Percentiles rank a stretch among this genome's conserved stretches.
Evolutionary conservation across 768 basidiomycete genomes (phyloP).

Genomic region (Mycena belliarum): DNA sequence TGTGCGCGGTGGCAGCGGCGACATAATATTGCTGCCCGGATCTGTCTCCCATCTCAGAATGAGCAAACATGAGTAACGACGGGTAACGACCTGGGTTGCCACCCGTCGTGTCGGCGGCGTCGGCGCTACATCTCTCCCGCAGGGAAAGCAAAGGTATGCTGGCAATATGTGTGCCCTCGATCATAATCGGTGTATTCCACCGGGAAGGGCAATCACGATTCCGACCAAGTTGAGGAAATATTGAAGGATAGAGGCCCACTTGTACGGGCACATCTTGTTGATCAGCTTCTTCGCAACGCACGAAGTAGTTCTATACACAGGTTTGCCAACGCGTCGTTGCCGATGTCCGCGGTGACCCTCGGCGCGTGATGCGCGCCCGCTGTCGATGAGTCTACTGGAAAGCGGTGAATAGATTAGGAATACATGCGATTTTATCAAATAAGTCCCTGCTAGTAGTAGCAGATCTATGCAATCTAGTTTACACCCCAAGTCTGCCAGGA

Average conservation of each 20-base stretch:
- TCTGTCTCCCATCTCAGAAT: neutral
- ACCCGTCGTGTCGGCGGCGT: neutral
- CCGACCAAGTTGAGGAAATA: neutral
- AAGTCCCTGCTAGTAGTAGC: conserved; percentile 6
- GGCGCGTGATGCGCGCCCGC: no score
- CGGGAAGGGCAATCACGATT: neutral
- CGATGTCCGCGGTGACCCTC: neutral
- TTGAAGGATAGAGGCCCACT: no score
- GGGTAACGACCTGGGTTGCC: neutral
- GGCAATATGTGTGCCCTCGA: no score
- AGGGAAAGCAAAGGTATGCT: no score
- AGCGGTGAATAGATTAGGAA: conserved; percentile 8
- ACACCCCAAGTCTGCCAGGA: conserved; percentile 59
- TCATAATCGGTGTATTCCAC: neutral
- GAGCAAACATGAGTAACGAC: conserved; percentile 3
- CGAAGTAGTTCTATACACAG: no score
- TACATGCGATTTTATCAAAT: conserved; percentile 9
- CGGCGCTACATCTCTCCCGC: neutral
- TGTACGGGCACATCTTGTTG: neutral
- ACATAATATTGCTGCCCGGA: neutral
- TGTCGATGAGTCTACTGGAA: neutral
- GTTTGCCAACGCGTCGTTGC: no score
- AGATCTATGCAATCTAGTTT: conserved; percentile 27
- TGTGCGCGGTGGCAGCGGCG: neutral
- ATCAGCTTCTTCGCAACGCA: neutral